Evolutionary conservation across 768 basidiomycete genomes (phyloP), one percentile per base, ranked within the genome.

Genomic region (Lentinula aciculospora): DNA sequence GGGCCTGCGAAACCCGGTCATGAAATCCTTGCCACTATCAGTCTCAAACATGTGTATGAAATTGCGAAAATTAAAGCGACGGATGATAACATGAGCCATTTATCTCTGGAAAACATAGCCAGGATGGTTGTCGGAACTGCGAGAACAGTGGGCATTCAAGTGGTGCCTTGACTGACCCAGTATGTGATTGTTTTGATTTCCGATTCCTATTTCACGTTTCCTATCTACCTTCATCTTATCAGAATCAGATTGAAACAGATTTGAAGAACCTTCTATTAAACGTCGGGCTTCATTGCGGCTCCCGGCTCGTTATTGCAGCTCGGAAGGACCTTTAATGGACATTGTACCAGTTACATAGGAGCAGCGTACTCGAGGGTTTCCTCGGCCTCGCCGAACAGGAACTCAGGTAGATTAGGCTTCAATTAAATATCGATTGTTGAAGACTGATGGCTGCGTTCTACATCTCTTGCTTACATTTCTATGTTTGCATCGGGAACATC

Each of bases 21-120:
- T 74, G 87, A 90, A 66, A 76, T 80, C 59, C 77, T 83, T 60
- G 92, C 88, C 50, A 93, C 89, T 46, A 80, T 98, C 70, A 90
- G 83, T 68, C 81, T 98, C 66, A 99, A 99, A 79, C 95, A 98
- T 78, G 82, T 98, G 69, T 98, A 94, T 72, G 97, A 98, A 79
- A 97, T 99, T 69, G 93, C 96, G 36, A 96, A 92, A 81, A 90
- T 99, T 72, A 99, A 99, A 77, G 81, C 84, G 54, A 83, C 81
- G 67, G 97, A 99, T 74, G 88, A 88, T 62, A 88, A 93, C 70
- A 76, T 97, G 78, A 89, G 83, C 75, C 89, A 89, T 68, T 79
- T 97, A 62, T 83, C 85, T 61, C 78, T 96, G 61, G 91, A 97
- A 77, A 84, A 85, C 64, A 88, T 99, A 53, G 88, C 92, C 28